Base-by-base conservation (phyloP, 306 rosid species). In the Rubus idaeus region DNA sequence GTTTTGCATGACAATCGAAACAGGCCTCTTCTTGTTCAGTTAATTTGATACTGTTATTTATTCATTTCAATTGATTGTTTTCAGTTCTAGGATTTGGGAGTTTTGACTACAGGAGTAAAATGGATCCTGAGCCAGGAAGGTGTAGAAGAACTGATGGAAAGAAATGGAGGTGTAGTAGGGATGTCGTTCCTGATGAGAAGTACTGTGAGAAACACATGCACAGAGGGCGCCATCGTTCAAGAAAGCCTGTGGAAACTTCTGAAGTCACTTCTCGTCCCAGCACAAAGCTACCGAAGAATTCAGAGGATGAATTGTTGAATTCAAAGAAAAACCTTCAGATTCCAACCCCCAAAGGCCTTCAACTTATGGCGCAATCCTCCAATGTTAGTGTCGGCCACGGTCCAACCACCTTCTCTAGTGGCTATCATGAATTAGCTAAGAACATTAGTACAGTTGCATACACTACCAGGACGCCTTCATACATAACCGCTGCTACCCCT, bases 91-190 rank as follows among this genome's bases (percentile, higher is more conserved):
- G 85, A 41, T 82, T 70, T 77, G 70, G 53, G 51, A 87, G 88
- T 52, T 86, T 78, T 75, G 86, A 83, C 76, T 75, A 65, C 44
- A 75, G 79, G 46, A 72, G 17, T 60, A 78, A 79, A 87, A 52
- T 82, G 84, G 94, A 90, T 85, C 75, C 83, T 73, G 98, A 89
- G 57, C 90, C 89, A 6, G 81, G 85, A 70, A 85, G 97, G 84
- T 94, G 98, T 69, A 88, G 97, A 84, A 91, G 97, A 86, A 94
- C 98, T 13, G 97, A 94, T 82, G 98, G 98, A 68, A 94, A 91
- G 91, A 91, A 86, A 86, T 91, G 98, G 97, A 87, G 98, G 81
- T 94, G 98, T 70, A 20, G 87, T 35, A 88, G 50, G 77, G 70
- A 70, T 9, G 76, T 80, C 21, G 49, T 94, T 21, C 89, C 88